phyloP scores from a whole-genome alignment of 2,329 filamentous ascomycete species.

The Beauveria sp. region DNA sequence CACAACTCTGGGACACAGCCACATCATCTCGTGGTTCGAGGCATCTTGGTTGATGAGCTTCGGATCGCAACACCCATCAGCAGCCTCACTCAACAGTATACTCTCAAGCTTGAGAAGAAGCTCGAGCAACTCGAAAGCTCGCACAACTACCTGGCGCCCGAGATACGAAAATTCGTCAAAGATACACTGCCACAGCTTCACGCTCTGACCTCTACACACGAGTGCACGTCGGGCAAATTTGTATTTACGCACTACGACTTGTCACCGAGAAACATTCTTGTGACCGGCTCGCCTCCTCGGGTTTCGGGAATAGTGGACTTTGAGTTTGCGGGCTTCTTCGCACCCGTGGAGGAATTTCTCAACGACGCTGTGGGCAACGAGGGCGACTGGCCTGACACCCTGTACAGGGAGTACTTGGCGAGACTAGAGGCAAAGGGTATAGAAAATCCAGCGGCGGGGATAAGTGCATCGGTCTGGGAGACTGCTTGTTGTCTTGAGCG shows the following conservation, averaged over 20 bases:
- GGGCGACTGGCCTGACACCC: conserved; percentile 3
- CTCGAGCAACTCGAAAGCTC: conserved; percentile 8
- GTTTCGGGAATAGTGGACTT: conserved; percentile 19
- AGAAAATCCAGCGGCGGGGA: not conserved
- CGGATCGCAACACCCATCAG: conserved; percentile 11
- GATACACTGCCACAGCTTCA: conserved; percentile 12
- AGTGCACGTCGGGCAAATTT: not conserved
- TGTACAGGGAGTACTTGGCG: not conserved
- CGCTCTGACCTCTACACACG: not conserved
- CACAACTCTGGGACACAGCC: not conserved
- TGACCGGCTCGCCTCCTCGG: conserved; percentile 9
- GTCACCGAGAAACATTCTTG: conserved; percentile 17
- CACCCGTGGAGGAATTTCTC: conserved; percentile 16
- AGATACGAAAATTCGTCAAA: not conserved
- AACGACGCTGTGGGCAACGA: conserved; percentile 9
- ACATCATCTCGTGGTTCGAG: conserved; percentile 1
- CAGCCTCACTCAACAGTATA: conserved; percentile 11
- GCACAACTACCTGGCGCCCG: not conserved
- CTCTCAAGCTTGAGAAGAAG: conserved; percentile 11
- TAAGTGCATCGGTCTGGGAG: conserved; percentile 1
- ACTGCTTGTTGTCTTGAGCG: not conserved
- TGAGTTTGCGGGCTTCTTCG: conserved; percentile 20
- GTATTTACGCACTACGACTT: conserved; percentile 19
- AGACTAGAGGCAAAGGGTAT: conserved; percentile 4
- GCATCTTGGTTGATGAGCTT: conserved; percentile 12